phyloP scores from a whole-genome alignment of 2,329 filamentous ascomycete genomes.

The Lasiodiplodia theobromae region DNA sequence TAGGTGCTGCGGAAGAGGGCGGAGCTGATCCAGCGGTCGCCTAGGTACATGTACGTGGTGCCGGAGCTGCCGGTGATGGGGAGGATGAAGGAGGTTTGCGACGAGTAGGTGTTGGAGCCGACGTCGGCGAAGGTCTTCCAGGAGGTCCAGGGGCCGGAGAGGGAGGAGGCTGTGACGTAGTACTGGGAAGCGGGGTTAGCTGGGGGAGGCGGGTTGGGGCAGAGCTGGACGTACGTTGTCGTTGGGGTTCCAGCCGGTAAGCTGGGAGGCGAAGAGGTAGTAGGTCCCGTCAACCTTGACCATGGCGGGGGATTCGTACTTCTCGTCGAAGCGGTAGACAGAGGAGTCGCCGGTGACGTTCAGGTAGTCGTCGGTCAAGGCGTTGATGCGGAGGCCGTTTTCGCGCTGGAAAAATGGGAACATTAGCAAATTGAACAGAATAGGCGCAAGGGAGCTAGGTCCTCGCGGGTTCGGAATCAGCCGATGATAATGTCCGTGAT shows the following conservation, averaged over 20 bases:
- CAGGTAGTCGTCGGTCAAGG: slow-evolving; percentile 64
- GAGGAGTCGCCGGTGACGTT: slow-evolving; percentile 52
- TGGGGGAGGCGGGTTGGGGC: too few relatives aligned
- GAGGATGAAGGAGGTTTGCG: slow-evolving; percentile 68
- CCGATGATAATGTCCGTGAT: too few relatives aligned
- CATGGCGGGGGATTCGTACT: slow-evolving; percentile 69
- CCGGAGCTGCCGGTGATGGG: slow-evolving; percentile 40
- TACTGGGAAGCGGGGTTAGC: slow-evolving; percentile 36
- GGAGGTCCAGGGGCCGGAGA: slow-evolving; percentile 66
- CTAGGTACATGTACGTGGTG: slow-evolving; percentile 65
- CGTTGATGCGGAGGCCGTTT: slow-evolving; percentile 65
- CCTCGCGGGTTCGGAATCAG: background rate
- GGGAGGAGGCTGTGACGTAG: slow-evolving; percentile 64
- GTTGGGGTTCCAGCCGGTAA: slow-evolving; percentile 59
- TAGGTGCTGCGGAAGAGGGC: slow-evolving; percentile 69
- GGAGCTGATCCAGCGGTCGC: slow-evolving; percentile 69
- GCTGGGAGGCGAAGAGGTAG: slow-evolving; percentile 68
- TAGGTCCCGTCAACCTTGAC: slow-evolving; percentile 67
- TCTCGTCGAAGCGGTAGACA: slow-evolving; percentile 61
- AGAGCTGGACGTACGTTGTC: slow-evolving; percentile 58
- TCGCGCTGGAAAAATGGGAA: slow-evolving; percentile 51
- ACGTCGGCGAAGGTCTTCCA: slow-evolving; percentile 66
- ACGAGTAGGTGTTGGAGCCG: slow-evolving; percentile 65
- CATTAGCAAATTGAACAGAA: background rate
- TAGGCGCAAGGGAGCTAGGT: background rate